phyloP scores from a whole-genome alignment of 225 moss, liverwort and hornwort genomes.

The Marchantia polymorpha region DNA sequence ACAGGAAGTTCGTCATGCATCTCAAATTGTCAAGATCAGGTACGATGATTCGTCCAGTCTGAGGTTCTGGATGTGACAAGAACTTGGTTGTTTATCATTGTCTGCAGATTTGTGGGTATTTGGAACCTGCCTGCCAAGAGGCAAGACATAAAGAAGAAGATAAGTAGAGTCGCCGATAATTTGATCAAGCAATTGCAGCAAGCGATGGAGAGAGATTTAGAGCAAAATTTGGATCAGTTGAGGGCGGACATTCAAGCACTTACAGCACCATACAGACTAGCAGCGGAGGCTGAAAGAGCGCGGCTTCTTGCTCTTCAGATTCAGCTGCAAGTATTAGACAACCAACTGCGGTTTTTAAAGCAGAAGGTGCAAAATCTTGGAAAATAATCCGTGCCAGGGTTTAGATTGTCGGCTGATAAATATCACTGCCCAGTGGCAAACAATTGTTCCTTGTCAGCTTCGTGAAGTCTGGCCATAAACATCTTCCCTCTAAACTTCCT shows the following conservation, averaged over 20 bases:
- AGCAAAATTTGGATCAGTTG: constrained; percentile 53
- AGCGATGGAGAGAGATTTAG: constrained; percentile 77
- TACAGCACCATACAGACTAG: constrained; percentile 57
- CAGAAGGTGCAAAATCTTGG: constrained; percentile 87
- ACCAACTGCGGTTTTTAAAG: constrained; percentile 56
- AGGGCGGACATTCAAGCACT: constrained; percentile 56
- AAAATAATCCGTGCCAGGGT: constrained; percentile 18
- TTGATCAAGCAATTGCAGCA: constrained; percentile 60
- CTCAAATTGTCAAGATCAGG: not conserved
- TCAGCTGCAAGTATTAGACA: constrained; percentile 56
- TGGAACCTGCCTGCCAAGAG: constrained; percentile 76
- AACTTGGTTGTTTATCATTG: not conserved
- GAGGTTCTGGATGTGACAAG: not conserved
- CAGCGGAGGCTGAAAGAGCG: constrained; percentile 48
- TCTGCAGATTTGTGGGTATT: constrained; percentile 68
- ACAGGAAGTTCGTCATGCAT: not conserved
- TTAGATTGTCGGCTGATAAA: not conserved
- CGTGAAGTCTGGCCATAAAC: not conserved
- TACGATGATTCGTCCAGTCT: not conserved
- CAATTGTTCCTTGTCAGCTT: not conserved
- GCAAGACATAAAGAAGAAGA: constrained; percentile 78
- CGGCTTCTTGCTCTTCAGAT: constrained; percentile 57
- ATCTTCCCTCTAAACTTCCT: not conserved
- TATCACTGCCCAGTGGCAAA: not conserved
- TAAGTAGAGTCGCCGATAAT: constrained; percentile 68